A percentile compares a stretch with the other conserved stretches of the same genome.
Evolutionary conservation across 2,329 filamentous ascomycete genomes (phyloP).

Genomic region (Orbilia oligospora): DNA sequence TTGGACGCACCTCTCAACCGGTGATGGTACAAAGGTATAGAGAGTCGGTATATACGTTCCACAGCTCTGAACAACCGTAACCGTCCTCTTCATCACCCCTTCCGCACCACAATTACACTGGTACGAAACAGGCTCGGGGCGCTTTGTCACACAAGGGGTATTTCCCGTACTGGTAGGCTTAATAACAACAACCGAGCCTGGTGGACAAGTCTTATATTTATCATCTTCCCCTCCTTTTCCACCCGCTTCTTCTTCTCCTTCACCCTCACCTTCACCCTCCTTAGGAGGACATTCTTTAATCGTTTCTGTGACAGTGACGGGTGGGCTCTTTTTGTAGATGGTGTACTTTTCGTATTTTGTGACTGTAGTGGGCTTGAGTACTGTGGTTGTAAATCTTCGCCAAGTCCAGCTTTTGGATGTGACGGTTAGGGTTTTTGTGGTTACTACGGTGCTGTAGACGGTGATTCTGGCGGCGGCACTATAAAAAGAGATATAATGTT

Average conservation of each 20-base stretch:
- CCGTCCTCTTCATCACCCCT: neutral
- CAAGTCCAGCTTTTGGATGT: neutral
- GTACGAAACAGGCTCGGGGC: neutral
- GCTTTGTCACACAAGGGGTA: neutral
- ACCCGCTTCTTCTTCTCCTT: neutral
- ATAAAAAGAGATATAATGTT: neutral
- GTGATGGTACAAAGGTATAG: slow-evolving; percentile 5
- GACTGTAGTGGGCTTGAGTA: neutral
- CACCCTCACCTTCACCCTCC: neutral
- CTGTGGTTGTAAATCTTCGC: neutral
- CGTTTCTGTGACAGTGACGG: neutral
- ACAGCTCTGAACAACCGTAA: neutral
- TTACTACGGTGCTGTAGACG: neutral
- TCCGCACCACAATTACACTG: neutral
- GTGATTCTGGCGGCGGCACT: slow-evolving; percentile 7
- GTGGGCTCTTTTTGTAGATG: neutral
- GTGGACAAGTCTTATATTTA: neutral
- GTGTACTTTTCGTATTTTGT: neutral
- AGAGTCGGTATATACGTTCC: slow-evolving; percentile 8
- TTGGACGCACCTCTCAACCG: slow-evolving; percentile 6
- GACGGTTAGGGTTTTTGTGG: neutral
- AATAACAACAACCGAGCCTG: neutral
- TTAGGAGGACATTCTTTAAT: neutral
- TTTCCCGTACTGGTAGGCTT: neutral
- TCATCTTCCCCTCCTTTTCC: neutral